A percentile compares a stretch with the other conserved stretches of the same genome.
These are phyloP conservation scores for Neurospora sp. DNA, from an alignment of 495 filamentous ascomycete species.

Conservation along the genomic window DNA sequence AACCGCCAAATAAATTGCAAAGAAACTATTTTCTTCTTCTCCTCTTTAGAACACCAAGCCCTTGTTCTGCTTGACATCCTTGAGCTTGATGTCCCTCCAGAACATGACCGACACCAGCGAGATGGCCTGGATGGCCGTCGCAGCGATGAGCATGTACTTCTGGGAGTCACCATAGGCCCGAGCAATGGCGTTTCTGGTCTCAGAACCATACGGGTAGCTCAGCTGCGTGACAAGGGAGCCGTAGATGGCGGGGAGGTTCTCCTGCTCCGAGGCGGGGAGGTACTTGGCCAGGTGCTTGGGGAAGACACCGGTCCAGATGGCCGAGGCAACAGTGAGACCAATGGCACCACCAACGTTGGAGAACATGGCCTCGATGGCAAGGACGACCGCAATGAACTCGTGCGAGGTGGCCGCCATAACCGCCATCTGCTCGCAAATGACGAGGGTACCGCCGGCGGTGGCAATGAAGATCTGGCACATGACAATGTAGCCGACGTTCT, in stretches of 20 bases:
- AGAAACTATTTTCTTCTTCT: background rate
- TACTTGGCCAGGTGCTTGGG: conserved; percentile 37
- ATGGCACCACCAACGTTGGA: conserved; percentile 54
- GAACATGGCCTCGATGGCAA: conserved; percentile 54
- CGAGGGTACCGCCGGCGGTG: conserved; percentile 47
- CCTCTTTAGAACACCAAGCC: conserved; percentile 13
- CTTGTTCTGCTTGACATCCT: conserved; percentile 36
- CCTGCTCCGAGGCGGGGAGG: conserved; percentile 45
- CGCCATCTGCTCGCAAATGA: conserved; percentile 57
- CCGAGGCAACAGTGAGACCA: conserved; percentile 48
- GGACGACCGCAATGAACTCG: conserved; percentile 53
- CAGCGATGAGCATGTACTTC: conserved; percentile 44
- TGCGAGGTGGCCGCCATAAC: conserved; percentile 56
- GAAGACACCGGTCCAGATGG: conserved; percentile 58
- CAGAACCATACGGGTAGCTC: conserved; percentile 39
- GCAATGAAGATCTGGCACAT: conserved; percentile 77
- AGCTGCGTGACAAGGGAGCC: conserved; percentile 38
- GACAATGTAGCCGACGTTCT: conserved; percentile 54
- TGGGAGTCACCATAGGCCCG: conserved; percentile 47
- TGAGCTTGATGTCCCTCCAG: conserved; percentile 49
- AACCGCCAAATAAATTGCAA: background rate
- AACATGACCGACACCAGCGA: conserved; percentile 33
- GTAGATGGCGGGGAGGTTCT: conserved; percentile 42
- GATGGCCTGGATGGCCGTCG: conserved; percentile 39
- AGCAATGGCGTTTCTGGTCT: conserved; percentile 43